These are phyloP conservation scores for Aspergillus pseudoterreus DNA, from an alignment of 2,329 filamentous ascomycete species.

Conservation along the genomic window DNA sequence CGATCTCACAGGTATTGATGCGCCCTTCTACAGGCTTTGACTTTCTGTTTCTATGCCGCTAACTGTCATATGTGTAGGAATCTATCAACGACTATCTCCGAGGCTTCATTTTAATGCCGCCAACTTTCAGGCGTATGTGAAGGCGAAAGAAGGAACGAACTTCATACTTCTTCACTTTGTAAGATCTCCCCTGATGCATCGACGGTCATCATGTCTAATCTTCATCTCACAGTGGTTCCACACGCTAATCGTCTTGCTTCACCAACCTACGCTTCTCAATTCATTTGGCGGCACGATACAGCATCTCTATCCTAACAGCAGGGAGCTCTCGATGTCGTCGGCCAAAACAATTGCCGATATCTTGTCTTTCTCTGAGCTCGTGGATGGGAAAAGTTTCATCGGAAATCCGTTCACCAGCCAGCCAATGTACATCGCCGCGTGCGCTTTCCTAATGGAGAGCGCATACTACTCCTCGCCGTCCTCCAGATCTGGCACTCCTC, in stretches of 20 bases:
- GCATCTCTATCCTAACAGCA: constrained; percentile 73
- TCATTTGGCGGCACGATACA: constrained; percentile 68
- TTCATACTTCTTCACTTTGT: constrained; percentile 78
- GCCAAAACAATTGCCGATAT: constrained; percentile 92
- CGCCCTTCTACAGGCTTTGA: background rate
- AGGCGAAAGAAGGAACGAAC: constrained; percentile 75
- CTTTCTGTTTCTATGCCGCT: background rate
- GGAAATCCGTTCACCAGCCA: constrained; percentile 88
- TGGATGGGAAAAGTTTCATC: constrained; percentile 80
- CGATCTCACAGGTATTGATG: constrained; percentile 61
- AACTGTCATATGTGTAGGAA: constrained; percentile 30
- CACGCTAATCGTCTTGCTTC: constrained; percentile 76
- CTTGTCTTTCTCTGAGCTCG: constrained; percentile 76
- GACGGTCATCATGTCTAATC: constrained; percentile 4
- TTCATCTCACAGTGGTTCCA: constrained; percentile 65
- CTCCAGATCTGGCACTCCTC: constrained; percentile 58
- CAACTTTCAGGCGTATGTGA: constrained; percentile 83
- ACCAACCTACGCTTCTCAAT: constrained; percentile 77
- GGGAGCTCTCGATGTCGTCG: constrained; percentile 78
- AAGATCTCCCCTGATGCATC: constrained; percentile 7
- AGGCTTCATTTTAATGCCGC: constrained; percentile 77
- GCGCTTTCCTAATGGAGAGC: constrained; percentile 82
- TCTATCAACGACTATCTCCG: constrained; percentile 70
- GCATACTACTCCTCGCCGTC: constrained; percentile 64
- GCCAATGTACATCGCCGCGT: constrained; percentile 87